Evolutionary conservation across 2,329 filamentous ascomycete species (phyloP).

Genomic region (Decorospora gaudefroyi): DNA sequence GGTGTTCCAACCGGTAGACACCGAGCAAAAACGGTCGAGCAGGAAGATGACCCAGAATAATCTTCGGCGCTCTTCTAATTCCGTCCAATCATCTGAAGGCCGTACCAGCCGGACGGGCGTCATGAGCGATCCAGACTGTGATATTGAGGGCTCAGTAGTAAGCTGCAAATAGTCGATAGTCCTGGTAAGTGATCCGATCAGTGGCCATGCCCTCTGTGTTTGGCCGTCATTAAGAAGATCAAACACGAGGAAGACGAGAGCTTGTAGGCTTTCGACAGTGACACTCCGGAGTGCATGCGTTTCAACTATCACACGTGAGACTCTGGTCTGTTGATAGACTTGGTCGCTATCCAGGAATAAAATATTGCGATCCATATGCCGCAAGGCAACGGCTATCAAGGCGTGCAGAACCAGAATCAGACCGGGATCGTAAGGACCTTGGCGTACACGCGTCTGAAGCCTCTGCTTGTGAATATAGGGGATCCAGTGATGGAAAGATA

Average conservation of each 20-base stretch:
- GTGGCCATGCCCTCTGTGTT: slow-evolving; percentile 36
- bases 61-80: slow-evolving; percentile 39
- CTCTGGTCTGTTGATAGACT: slow-evolving; percentile 28
- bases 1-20: slow-evolving; percentile 43
- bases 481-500: slow-evolving; percentile 45
- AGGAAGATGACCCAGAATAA: slow-evolving; percentile 44
- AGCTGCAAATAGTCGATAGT: slow-evolving; percentile 43
- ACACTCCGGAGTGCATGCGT: slow-evolving; percentile 33
- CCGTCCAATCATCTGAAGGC: slow-evolving; percentile 38
- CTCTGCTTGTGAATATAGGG: slow-evolving; percentile 41
- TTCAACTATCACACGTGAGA: slow-evolving; percentile 41
- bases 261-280: slow-evolving; percentile 38
- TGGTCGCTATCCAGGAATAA: slow-evolving; percentile 36
- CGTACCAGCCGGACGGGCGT: slow-evolving; percentile 33
- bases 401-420: slow-evolving; percentile 38
- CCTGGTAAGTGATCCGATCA: slow-evolving; percentile 43
- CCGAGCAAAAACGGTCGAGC: slow-evolving; percentile 42
- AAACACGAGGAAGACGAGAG: slow-evolving; percentile 41
- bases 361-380: slow-evolving; percentile 32
- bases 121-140: slow-evolving; percentile 36
- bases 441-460: slow-evolving; percentile 31
- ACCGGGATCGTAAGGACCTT: slow-evolving; percentile 19
- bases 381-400: slow-evolving; percentile 34
- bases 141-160: slow-evolving; percentile 35
- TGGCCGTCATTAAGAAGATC: slow-evolving; percentile 43